Evolutionary conservation across 2,329 filamentous ascomycete genomes (phyloP), one percentile per base, ranked within the genome.

Genomic region (Talaromyces islandicus): DNA sequence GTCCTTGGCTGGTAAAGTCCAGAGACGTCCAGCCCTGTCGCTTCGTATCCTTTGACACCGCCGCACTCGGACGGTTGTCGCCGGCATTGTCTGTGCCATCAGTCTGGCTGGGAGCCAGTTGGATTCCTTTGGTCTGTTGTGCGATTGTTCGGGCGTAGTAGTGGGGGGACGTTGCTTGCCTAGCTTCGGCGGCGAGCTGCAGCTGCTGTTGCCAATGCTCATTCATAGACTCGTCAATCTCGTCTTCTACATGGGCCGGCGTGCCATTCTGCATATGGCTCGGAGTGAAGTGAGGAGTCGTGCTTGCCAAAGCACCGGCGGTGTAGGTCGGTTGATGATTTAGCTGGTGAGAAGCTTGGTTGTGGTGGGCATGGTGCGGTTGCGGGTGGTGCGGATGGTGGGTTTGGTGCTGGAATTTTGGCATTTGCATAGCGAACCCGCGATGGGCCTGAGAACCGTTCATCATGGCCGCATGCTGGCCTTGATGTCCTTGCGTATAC

Each of bases 1-100:
- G 80, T 21, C 93, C 93, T 78, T 97, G 94, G n/a, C 94, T 94
- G 67, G 92, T 94, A 73, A 97, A 88, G 75, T 99, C 94, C 67
- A 99, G 81, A 65, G 92, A 92, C 73, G 91, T 86, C 94, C 94
- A 97, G 69, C 92, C 89, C 74, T 96, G 89, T 64, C 88, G 81
- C 71, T 78, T 71, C 71, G 77, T 67, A 48, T 73, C 66, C 68
- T 87, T 86, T 64, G 84, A 81, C 61, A 84, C 81, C 69, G 84
- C 84, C 62, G 89, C 85, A 59, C 89, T 80, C 68, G 88, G 88
- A 67, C 87, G 79, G 65, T 83, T 82, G 65, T 86, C 83, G 62
- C 80, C 78, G 27, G 68, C 71, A 57, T 70, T 82, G 73, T 70
- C 79, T 67, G 69, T 82, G 72, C 69, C 77, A 75, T 73, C 79